A percentile compares a stretch with the other conserved stretches of the same genome.
Evolutionary conservation across 2,329 filamentous ascomycete species (phyloP).

Genomic region (Aphanocladium album): DNA sequence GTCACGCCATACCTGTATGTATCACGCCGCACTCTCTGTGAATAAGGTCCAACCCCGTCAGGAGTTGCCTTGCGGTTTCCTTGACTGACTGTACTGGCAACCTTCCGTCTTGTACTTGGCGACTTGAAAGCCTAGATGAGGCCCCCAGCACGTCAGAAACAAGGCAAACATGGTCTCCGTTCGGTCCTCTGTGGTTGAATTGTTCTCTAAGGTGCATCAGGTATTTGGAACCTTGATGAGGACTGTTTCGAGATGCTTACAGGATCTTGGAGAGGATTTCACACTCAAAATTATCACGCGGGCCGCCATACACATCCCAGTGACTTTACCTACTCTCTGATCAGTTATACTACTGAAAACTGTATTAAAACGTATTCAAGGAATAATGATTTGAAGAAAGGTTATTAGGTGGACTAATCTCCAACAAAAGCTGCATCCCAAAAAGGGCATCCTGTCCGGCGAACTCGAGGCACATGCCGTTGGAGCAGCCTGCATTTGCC

Average conservation of each 20-base stretch:
- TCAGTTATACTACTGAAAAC: too few species aligned
- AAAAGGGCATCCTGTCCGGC: too few species aligned
- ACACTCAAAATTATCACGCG: constrained; percentile 17
- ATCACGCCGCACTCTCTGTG: constrained; percentile 7
- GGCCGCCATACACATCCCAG: constrained; percentile 13
- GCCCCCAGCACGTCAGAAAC: background rate
- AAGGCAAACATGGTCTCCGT: constrained; percentile 25
- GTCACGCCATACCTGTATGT: background rate
- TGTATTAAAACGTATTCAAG: too few species aligned
- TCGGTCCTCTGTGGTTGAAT: constrained; percentile 26
- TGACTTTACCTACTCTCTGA: too few species aligned
- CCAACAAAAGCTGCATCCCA: too few species aligned
- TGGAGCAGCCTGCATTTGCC: too few species aligned
- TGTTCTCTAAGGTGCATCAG: constrained; percentile 18
- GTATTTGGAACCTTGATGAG: background rate
- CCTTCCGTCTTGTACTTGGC: background rate
- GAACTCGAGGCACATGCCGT: too few species aligned
- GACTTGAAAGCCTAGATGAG: background rate
- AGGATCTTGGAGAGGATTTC: constrained; percentile 17
- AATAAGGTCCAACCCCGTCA: background rate
- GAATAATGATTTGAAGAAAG: too few species aligned
- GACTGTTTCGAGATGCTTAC: constrained; percentile 6
- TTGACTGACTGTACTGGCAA: constrained; percentile 1
- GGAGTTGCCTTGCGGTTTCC: background rate
- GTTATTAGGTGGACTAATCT: too few species aligned